Percentiles rank a stretch among this genome's conserved stretches.
Conservation (phyloP, 2,329 filamentous ascomycete genomes). For the Hymenoscyphus fraxineus region DNA sequence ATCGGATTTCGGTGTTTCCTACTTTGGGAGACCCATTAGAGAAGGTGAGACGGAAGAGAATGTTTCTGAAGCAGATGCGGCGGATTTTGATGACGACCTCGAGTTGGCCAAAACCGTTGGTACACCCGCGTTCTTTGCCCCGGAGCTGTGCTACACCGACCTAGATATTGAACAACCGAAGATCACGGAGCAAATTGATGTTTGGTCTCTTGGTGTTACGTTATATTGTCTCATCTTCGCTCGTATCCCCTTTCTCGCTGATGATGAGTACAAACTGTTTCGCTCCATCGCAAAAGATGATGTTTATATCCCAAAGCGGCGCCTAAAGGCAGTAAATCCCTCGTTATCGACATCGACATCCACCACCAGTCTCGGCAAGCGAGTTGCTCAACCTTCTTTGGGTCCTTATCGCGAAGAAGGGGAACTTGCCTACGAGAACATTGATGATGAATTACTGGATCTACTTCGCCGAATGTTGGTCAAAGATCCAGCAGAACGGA, state of each 20-base stretch:
- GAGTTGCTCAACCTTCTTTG: constrained; percentile 38
- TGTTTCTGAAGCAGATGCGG: constrained; percentile 75
- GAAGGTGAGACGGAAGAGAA: constrained; percentile 76
- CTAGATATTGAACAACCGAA: constrained; percentile 63
- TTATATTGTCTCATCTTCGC: constrained; percentile 94
- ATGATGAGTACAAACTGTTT: constrained; percentile 91
- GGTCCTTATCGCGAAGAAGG: constrained; percentile 72
- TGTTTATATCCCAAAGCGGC: constrained; percentile 79
- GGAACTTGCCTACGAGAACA: constrained; percentile 78
- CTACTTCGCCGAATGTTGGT: constrained; percentile 74
- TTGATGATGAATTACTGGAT: constrained; percentile 77
- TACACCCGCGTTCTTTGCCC: constrained; percentile 95
- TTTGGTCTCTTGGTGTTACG: constrained; percentile 95
- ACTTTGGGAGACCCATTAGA: constrained; percentile 82
- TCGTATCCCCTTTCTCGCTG: constrained; percentile 86
- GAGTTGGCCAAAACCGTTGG: constrained; percentile 98
- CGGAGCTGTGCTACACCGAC: constrained; percentile 90
- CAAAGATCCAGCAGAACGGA: constrained; percentile 86
- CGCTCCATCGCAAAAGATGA: constrained; percentile 86
- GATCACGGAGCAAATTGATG: constrained; percentile 90
- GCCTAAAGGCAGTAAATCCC: constrained; percentile 72
- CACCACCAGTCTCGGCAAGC: constrained; percentile 52
- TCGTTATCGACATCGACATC: constrained; percentile 48
- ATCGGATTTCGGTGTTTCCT: constrained; percentile 97
- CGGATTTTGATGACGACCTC: constrained; percentile 85